A percentile compares a stretch with the other conserved stretches of the same genome.
Conservation (phyloP, 805 yeast species). For the Nakazawaea wyomingensis region DNA sequence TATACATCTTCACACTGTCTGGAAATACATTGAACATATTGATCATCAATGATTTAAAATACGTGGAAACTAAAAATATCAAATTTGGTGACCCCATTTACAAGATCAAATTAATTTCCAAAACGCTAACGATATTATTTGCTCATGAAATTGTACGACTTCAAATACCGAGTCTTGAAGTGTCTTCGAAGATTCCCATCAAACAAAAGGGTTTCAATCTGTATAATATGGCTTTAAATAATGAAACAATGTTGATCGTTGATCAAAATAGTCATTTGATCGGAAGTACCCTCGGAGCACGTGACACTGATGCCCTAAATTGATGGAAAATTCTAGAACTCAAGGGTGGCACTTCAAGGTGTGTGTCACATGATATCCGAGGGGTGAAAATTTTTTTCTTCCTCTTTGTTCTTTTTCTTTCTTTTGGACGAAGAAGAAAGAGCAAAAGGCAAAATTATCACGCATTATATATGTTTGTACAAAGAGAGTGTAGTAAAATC, state of each 20-base stretch:
- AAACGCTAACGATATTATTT: not conserved
- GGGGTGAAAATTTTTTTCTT: not conserved
- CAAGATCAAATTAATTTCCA: not conserved
- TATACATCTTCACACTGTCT: not conserved
- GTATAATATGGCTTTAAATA: slow-evolving; percentile 5
- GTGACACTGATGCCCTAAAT: not conserved
- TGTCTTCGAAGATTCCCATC: not conserved
- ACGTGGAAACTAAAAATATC: not conserved
- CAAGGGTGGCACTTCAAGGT: slow-evolving; percentile 1
- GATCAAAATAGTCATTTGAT: not conserved
- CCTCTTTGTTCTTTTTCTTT: not conserved
- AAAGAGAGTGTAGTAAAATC: too few relatives aligned
- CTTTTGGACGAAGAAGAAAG: not conserved
- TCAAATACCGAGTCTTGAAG: not conserved
- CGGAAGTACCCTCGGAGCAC: not conserved
- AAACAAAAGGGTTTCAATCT: not conserved
- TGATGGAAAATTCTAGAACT: slow-evolving; percentile 2
- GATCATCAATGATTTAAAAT: not conserved
- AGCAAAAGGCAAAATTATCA: too few relatives aligned
- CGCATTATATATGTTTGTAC: too few relatives aligned
- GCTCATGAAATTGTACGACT: not conserved
- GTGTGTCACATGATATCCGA: not conserved
- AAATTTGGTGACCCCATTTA: not conserved
- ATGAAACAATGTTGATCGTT: not conserved
- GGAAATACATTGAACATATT: not conserved